Base-by-base conservation (phyloP, 2,329 filamentous ascomycete species). In the Diaporthe helianthi region DNA sequence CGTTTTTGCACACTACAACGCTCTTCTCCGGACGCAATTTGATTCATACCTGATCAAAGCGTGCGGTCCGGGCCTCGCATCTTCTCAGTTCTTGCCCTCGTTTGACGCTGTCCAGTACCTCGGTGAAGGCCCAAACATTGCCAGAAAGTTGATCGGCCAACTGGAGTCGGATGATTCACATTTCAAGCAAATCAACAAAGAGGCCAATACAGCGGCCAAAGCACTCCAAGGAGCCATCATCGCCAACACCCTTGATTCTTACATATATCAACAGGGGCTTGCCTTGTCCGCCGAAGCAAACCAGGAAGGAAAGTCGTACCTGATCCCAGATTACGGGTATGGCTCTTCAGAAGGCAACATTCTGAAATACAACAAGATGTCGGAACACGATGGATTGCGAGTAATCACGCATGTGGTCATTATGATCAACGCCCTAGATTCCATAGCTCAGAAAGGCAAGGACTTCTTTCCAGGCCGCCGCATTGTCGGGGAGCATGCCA, bases 1-100 rank as follows among this genome's bases (percentile, higher is more conserved):
- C 74, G 85, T 98, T 22, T 97, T 96, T 78, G 90, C 91, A 44
- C 90, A 94, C 77, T 96, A 96, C 83, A 98, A 97, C 76, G 90
- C 92, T n/a, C 83, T 95, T 6, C 81, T 98, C 12, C 87, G 94
- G 66, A 88, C 89, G 2, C 91, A 95, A 74, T 95, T 97, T 77
- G 92, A 95, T 74, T 82, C 83, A 3, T 97, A 92, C 76, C 81
- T 93, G 68, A 80, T 88, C 71, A 81, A 81, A 26, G 82, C 85
- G 72, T 85, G 86, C 73, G 82, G 87, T 13, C 80, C 86, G 22
- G 84, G 85, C 41, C 79, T 85, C 22, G 81, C 86, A 26, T 82
- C 87, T 33, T 80, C 80, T n/a, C 77, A 89, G 58, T 83, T 85
- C 7, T 89, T 92, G 71, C 82, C 86, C 4, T 83, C 86, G 2